Conservation (phyloP, 768 basidiomycete genomes). For the Leccinum fibrillosum region DNA sequence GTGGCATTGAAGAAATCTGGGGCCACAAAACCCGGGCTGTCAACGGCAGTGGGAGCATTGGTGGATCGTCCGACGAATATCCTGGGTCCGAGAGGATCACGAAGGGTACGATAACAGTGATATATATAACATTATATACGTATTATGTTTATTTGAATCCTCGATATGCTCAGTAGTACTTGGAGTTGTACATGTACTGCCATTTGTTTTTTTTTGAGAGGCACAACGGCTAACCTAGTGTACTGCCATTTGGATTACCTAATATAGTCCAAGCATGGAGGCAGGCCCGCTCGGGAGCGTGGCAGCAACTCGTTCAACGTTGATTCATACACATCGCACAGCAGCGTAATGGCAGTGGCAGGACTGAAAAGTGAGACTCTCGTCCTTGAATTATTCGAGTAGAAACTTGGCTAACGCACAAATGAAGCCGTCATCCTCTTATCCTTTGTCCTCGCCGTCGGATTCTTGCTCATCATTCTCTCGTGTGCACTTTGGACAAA, state of each 20-base stretch:
- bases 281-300: background rate
- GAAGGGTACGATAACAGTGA: conserved; percentile 24
- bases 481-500: conserved; percentile 95
- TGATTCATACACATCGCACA: background rate
- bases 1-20: conserved; percentile 21
- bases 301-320: conserved; percentile 1
- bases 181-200: background rate
- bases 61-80: conserved; percentile 35
- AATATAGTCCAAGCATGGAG: conserved; percentile 7
- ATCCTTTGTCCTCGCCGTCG: conserved; percentile 94
- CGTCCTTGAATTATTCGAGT: background rate
- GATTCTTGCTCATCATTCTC: conserved; percentile 97
- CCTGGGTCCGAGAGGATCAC: conserved; percentile 31
- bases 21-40: conserved; percentile 20
- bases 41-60: conserved; percentile 25
- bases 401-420: background rate
- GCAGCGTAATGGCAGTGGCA: conserved; percentile 52
- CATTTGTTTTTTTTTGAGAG: background rate
- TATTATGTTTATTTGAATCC: background rate
- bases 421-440: conserved; percentile 86
- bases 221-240: background rate
- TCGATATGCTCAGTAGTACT: background rate
- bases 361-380: conserved; percentile 61
- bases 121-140: conserved; percentile 1
- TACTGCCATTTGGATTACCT: conserved; percentile 18